Base-by-base conservation (phyloP, 2,329 filamentous ascomycete genomes). In the Zasmidium angulare region DNA sequence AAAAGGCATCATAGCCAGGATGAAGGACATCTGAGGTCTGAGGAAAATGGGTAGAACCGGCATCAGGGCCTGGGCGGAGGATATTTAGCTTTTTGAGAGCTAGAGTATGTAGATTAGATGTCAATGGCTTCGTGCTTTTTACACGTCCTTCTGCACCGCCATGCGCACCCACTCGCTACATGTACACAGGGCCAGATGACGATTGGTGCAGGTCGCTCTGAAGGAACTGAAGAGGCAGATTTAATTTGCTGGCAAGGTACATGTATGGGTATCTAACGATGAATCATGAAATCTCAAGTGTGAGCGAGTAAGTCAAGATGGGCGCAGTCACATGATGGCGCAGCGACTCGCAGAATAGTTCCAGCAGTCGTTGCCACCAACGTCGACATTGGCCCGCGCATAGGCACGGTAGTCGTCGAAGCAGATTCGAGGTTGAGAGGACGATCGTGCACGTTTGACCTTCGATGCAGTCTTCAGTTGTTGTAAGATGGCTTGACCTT, bases 11-110 rank as follows among this genome's bases (percentile, higher is more conserved):
- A 22, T n/a, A 21, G 31, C 19, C 26, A 40, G 23, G n/a, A 43
- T 22, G 46, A 22, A 52, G 47, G 31, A 36, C 26, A 29, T 29
- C 26, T 23, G 21, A 20, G 11, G 29, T 40, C 1, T 31, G 31
- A 50, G 24, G 50, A 47, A n/a, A n/a, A n/a, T n/a, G 31, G 31
- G 49, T 29, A 46, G 21, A 40, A 29, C 4, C 26, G 56, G 56
- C 51, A 59, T 50, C 56, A 59, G 56, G 56, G 56, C 56, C 56
- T 55, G 51, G 36, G 51, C 31, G 56, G 56, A 59, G 56, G 56
- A 26, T 43, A 43, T 50, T 22, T 49, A 19, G 46, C 46, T 22
- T 50, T 29, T 23, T 14, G 17, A 50, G n/a, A 50, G 22, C 22
- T 4, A 29, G 26, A 19, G 48, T 23, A 50, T 50, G 20, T 50